Evolutionary conservation across 257 asterid species (phyloP).

Genomic region (Pogostemon cablin): DNA sequence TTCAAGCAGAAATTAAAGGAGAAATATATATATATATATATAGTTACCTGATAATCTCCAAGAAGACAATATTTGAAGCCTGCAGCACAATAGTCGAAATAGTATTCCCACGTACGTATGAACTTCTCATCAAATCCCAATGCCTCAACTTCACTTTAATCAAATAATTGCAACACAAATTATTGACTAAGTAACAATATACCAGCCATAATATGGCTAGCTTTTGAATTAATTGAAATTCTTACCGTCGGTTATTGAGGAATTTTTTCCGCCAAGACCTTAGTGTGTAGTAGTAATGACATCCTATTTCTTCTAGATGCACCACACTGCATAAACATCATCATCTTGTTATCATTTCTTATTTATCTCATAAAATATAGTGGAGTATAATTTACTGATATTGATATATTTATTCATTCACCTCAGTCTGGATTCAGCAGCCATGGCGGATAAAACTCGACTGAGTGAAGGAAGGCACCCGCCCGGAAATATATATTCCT

Average conservation of each 20-base stretch:
- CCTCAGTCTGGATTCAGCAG: conserved; percentile 60
- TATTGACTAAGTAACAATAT: too few species aligned
- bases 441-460: conserved; percentile 59
- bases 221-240: too few species aligned
- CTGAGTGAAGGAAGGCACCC: conserved; percentile 62
- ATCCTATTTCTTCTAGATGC: conserved; percentile 67
- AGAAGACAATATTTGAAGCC: conserved; percentile 54
- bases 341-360: too few species aligned
- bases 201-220: too few species aligned
- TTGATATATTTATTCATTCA: conserved; percentile 1
- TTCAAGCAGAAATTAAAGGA: too few species aligned
- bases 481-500: conserved; percentile 67
- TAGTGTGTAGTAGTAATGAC: conserved; percentile 59
- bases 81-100: conserved; percentile 35
- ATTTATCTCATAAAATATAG: too few species aligned
- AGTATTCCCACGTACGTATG: conserved; percentile 42
- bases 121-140: conserved; percentile 61
- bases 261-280: conserved; percentile 59
- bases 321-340: conserved; percentile 48
- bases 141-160: conserved; percentile 42
- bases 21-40: neutral
- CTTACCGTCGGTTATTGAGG: conserved; percentile 46
- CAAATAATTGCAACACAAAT: too few species aligned
- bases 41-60: conserved; percentile 58
- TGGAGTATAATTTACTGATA: too few species aligned